phyloP scores from a whole-genome alignment of 1,284 basidiomycete species.

The Chalciporus sp. region DNA sequence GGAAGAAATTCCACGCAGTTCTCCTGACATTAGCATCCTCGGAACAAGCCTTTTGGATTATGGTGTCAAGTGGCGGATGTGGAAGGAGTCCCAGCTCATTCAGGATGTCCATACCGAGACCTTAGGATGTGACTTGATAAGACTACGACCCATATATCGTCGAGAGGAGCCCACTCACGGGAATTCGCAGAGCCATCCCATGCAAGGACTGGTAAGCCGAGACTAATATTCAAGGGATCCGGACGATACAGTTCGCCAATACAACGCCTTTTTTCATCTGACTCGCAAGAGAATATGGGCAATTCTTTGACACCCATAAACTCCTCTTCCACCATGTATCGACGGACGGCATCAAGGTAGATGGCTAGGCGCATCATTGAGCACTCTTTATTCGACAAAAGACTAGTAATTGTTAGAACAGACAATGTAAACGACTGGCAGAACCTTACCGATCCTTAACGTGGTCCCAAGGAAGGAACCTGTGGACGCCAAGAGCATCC shows the following conservation, averaged over 20 bases:
- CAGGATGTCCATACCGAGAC: conserved; percentile 4
- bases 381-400: neutral
- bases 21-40: conserved; percentile 1
- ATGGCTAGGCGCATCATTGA: conserved; percentile 1
- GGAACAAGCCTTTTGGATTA: conserved; percentile 24
- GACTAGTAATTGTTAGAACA: neutral
- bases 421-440: neutral
- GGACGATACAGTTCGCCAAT: conserved; percentile 19
- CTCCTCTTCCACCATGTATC: neutral
- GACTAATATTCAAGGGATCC: conserved; percentile 2
- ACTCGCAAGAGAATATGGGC: conserved; percentile 4
- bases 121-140: neutral
- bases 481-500: conserved; percentile 10
- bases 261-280: neutral
- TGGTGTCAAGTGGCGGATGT: conserved; percentile 17
- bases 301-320: neutral
- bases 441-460: neutral
- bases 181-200: neutral
- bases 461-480: conserved; percentile 5
- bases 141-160: too few species aligned
- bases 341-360: conserved; percentile 1
- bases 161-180: too few species aligned
- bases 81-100: conserved; percentile 15
- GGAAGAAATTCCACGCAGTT: conserved; percentile 19
- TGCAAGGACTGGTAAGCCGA: conserved; percentile 24